These are phyloP conservation scores for Crinitomyces ghanaensis DNA, from an alignment of 805 yeast genomes.

Conservation along the genomic window DNA sequence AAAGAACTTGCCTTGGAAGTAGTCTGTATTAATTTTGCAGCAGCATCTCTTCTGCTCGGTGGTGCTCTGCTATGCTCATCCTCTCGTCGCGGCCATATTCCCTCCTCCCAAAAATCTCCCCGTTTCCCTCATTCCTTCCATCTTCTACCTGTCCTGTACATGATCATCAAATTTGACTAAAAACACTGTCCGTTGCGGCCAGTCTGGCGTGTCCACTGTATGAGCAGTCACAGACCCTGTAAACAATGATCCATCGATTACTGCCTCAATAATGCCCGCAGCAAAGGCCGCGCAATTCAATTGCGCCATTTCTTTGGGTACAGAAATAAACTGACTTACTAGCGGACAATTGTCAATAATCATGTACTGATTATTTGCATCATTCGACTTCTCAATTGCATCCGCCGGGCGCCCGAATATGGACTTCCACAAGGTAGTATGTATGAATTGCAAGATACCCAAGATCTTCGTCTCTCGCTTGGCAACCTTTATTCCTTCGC, in stretches of 20 bases:
- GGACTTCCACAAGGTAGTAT: constrained; percentile 59
- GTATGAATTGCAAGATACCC: constrained; percentile 61
- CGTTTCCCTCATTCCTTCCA: too few species aligned
- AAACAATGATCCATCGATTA: constrained; percentile 61
- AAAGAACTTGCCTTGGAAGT: too few species aligned
- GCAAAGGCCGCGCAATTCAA: constrained; percentile 73
- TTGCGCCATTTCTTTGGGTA: constrained; percentile 69
- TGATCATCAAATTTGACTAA: constrained; percentile 66
- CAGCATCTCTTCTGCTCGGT: too few species aligned
- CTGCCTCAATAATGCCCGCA: constrained; percentile 79
- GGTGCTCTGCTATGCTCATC: too few species aligned
- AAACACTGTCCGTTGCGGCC: constrained; percentile 62
- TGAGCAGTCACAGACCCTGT: constrained; percentile 77
- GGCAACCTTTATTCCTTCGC: constrained; percentile 57
- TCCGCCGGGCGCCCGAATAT: constrained; percentile 67
- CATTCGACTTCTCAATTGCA: constrained; percentile 61
- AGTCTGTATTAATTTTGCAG: too few species aligned
- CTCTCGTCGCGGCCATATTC: too few species aligned
- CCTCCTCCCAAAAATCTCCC: too few species aligned
- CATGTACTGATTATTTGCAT: constrained; percentile 60
- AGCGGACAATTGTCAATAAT: constrained; percentile 67
- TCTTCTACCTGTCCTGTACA: too few species aligned
- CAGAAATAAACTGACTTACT: constrained; percentile 58
- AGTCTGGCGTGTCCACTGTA: constrained; percentile 47
- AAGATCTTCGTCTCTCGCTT: constrained; percentile 57